Evolutionary conservation across 2,329 filamentous ascomycete species (phyloP).

Genomic region (Botryotinia convoluta): DNA sequence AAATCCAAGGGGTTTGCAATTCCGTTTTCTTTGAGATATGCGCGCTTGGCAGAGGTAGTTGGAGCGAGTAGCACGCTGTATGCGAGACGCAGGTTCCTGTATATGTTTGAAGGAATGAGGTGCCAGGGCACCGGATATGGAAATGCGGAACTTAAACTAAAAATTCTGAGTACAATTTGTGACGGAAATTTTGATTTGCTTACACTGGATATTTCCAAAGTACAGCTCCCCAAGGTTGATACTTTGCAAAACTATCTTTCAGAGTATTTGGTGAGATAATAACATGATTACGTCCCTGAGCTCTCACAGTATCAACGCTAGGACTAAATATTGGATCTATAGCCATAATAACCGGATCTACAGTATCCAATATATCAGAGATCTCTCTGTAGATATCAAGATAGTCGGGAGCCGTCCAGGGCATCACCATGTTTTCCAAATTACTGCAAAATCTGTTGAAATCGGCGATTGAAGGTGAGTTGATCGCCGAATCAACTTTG

Average conservation of each 20-base stretch:
- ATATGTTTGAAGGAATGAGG: constrained; percentile 44
- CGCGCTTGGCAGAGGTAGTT: constrained; percentile 24
- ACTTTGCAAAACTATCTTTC: constrained; percentile 41
- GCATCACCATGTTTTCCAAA: constrained; percentile 33
- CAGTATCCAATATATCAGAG: constrained; percentile 39
- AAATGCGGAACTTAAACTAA: constrained; percentile 39
- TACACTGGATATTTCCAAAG: constrained; percentile 43
- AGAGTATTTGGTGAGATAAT: constrained; percentile 42
- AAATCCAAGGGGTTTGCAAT: constrained; percentile 20
- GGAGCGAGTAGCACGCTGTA: constrained; percentile 22
- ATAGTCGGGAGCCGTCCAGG: constrained; percentile 42
- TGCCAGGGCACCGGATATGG: constrained; percentile 46
- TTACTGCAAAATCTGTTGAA: constrained; percentile 24
- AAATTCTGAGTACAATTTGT: neutral
- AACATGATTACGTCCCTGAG: constrained; percentile 40
- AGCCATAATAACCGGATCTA: constrained; percentile 43
- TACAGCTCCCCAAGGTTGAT: constrained; percentile 40
- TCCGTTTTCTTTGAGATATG: constrained; percentile 31
- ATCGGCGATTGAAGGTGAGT: neutral
- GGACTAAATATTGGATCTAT: constrained; percentile 45
- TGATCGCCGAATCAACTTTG: neutral
- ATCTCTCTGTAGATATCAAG: constrained; percentile 41
- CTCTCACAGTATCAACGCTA: constrained; percentile 43
- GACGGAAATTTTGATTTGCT: constrained; percentile 10
- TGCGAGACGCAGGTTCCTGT: constrained; percentile 36